Evolutionary conservation across 164 flowering plant genomes (phyloP).

Genomic region (Nymphaea thermarum): DNA sequence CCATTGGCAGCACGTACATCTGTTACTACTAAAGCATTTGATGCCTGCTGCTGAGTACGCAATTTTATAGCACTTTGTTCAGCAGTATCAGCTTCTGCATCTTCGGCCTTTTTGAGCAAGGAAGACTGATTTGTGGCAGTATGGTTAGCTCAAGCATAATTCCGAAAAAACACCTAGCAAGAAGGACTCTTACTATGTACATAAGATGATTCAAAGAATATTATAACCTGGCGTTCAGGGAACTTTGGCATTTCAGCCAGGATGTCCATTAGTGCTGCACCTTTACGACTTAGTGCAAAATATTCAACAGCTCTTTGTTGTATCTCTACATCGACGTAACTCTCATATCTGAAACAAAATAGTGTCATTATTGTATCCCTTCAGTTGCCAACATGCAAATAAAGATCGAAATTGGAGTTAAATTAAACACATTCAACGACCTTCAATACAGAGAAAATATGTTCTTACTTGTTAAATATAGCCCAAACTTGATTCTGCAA

Average conservation of each 20-base stretch:
- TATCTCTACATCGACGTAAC: constrained; percentile 94
- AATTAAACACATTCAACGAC: background rate
- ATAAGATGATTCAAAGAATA: background rate
- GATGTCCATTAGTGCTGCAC: constrained; percentile 78
- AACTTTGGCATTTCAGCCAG: constrained; percentile 99
- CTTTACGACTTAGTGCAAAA: constrained; percentile 73
- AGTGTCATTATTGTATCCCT: background rate
- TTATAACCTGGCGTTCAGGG: constrained; percentile 88
- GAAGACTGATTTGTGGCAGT: constrained; percentile 45
- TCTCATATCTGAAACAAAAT: constrained; percentile 56
- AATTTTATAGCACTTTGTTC: constrained; percentile 95
- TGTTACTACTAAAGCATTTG: constrained; percentile 82
- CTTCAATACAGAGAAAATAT: background rate
- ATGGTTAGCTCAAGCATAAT: background rate
- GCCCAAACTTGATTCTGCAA: constrained; percentile 82
- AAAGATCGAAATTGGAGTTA: too few species aligned
- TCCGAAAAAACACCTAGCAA: too few species aligned
- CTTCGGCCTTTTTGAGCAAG: constrained; percentile 84
- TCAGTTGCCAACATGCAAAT: too few species aligned
- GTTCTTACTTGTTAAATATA: constrained; percentile 73
- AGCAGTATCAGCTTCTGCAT: constrained; percentile 85
- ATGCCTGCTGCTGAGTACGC: constrained; percentile 78
- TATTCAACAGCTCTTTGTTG: constrained; percentile 98
- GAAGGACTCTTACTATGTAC: background rate
- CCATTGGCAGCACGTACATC: constrained; percentile 70